Percentiles rank a stretch among this genome's conserved stretches.
These are phyloP conservation scores for Cornus controversa DNA, from an alignment of 148 eudicot genomes.

Conservation along the genomic window DNA sequence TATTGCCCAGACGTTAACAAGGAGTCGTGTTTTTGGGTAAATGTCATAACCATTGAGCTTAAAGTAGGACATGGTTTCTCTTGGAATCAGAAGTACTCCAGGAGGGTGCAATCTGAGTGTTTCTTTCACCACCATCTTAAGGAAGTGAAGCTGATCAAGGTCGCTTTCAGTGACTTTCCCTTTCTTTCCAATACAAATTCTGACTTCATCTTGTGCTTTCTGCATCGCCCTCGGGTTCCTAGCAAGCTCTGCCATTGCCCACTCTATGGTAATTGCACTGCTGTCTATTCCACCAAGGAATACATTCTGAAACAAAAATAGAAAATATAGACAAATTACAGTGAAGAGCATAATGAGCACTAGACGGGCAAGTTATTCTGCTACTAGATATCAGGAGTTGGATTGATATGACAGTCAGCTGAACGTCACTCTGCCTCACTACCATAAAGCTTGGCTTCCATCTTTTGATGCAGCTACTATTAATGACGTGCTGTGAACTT, in stretches of 20 bases:
- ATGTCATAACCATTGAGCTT: neutral
- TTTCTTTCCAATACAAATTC: neutral
- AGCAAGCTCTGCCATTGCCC: neutral
- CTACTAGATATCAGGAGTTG: too few species aligned
- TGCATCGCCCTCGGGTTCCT: neutral
- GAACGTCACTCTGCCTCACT: too few species aligned
- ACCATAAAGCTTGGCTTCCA: too few species aligned
- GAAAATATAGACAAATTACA: neutral
- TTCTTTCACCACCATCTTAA: constrained; percentile 2
- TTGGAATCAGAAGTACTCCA: neutral
- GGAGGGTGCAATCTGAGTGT: neutral
- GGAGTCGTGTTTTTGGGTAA: neutral
- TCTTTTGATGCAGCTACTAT: too few species aligned
- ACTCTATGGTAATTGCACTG: neutral
- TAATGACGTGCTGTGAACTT: too few species aligned
- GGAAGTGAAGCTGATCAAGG: neutral
- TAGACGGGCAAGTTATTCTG: too few species aligned
- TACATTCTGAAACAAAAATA: neutral
- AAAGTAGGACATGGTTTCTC: neutral
- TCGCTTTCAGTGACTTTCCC: neutral
- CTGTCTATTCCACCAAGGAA: neutral
- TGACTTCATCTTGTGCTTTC: neutral
- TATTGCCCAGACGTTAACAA: neutral
- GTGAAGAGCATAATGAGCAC: too few species aligned
- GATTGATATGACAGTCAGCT: too few species aligned